Evolutionary conservation across 805 yeast genomes (phyloP).

Genomic region (Teunomyces gatunensis): DNA sequence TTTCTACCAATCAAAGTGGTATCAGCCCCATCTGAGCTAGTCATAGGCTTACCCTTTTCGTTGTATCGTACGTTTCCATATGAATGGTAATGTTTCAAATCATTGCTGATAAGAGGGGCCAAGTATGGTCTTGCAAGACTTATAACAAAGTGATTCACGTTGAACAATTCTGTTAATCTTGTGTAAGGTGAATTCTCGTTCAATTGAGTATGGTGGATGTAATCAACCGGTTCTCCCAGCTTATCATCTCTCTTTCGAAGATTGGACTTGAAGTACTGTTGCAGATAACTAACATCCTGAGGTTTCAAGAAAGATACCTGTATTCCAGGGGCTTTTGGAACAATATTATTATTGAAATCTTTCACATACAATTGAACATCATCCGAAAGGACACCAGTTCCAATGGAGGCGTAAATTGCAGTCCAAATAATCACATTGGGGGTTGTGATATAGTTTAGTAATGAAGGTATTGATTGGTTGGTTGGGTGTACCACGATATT

Average conservation of each 20-base stretch:
- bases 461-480: slow-evolving; percentile 62
- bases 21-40: not conserved
- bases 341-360: slow-evolving; percentile 59
- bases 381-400: slow-evolving; percentile 63
- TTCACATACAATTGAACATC: slow-evolving; percentile 57
- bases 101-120: slow-evolving; percentile 85
- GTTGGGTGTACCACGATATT: slow-evolving; percentile 87
- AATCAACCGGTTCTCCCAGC: slow-evolving; percentile 6
- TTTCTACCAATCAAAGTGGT: slow-evolving; percentile 23
- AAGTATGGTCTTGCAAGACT: slow-evolving; percentile 91
- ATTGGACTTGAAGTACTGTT: slow-evolving; percentile 35
- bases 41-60: not conserved
- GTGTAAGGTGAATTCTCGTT: slow-evolving; percentile 65
- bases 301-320: slow-evolving; percentile 43
- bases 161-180: slow-evolving; percentile 84
- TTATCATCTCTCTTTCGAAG: slow-evolving; percentile 9
- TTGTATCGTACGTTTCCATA: slow-evolving; percentile 30
- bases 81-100: slow-evolving; percentile 63
- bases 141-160: slow-evolving; percentile 89
- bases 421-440: slow-evolving; percentile 87
- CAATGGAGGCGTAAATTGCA: slow-evolving; percentile 84
- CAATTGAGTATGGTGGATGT: slow-evolving; percentile 18
- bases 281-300: slow-evolving; percentile 45
- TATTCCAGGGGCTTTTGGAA: slow-evolving; percentile 45
- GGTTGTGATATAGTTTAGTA: slow-evolving; percentile 85